Conservation (phyloP, 148 eudicot species). For the Amaranthus cruentus region DNA sequence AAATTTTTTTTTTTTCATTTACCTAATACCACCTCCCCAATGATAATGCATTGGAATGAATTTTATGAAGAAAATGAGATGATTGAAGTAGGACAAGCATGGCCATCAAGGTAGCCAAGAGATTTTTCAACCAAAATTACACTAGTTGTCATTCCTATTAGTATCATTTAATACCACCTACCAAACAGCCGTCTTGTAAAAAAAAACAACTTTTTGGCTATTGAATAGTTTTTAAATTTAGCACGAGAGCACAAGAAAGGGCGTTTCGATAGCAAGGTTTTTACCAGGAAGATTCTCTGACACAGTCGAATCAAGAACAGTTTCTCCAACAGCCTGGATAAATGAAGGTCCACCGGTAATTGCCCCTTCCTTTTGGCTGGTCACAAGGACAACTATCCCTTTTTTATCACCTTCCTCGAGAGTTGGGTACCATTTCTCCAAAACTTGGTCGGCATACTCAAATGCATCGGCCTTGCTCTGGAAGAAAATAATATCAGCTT, state of each 20-base stretch:
- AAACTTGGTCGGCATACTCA: slow-evolving; percentile 94
- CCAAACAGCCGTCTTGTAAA: neutral
- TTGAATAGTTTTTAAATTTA: neutral
- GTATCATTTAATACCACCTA: too few relatives aligned
- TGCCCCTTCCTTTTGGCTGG: slow-evolving; percentile 99
- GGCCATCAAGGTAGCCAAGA: too few relatives aligned
- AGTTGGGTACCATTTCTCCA: slow-evolving; percentile 92
- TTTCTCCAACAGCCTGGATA: slow-evolving; percentile 88
- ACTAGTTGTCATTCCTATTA: too few relatives aligned
- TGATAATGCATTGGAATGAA: too few relatives aligned
- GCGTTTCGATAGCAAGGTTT: neutral
- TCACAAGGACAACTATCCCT: slow-evolving; percentile 89
- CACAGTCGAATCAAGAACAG: slow-evolving; percentile 84
- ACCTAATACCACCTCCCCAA: too few relatives aligned
- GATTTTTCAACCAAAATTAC: too few relatives aligned
- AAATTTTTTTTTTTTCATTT: too few relatives aligned
- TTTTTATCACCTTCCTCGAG: slow-evolving; percentile 85
- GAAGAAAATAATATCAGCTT: slow-evolving; percentile 14
- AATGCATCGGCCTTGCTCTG: slow-evolving; percentile 99
- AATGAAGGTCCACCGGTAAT: slow-evolving; percentile 97
- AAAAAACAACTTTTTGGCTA: neutral
- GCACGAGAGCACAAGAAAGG: neutral
- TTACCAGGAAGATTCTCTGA: slow-evolving; percentile 96
- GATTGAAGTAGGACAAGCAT: too few relatives aligned
- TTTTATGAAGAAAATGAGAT: too few relatives aligned